Conservation (phyloP, 2,329 filamentous ascomycete genomes). For the Teratosphaeria epicoccoides region DNA sequence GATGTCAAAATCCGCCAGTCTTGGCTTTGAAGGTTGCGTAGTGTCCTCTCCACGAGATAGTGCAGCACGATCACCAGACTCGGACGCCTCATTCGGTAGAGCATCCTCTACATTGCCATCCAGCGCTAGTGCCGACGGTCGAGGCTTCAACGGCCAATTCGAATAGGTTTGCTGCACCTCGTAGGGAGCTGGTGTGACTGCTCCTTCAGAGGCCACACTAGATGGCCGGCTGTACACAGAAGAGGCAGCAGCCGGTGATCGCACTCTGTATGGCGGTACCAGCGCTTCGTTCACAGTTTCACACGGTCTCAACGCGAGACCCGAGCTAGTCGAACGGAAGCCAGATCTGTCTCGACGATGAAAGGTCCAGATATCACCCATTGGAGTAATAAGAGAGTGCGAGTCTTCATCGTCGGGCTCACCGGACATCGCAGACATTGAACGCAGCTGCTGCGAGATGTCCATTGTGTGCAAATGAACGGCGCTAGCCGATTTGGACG, state of each 20-base stretch:
- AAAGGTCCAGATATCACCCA: slow-evolving; percentile 10
- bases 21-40: neutral
- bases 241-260: slow-evolving; percentile 15
- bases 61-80: neutral
- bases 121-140: neutral
- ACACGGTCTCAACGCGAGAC: neutral
- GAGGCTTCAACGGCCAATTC: neutral
- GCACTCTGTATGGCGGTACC: neutral
- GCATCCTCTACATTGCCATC: neutral
- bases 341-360: slow-evolving; percentile 9
- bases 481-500: slow-evolving; percentile 2
- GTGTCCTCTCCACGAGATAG: neutral
- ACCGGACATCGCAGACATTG: slow-evolving; percentile 30
- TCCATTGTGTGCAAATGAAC: slow-evolving; percentile 35
- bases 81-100: neutral
- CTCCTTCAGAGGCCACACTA: slow-evolving; percentile 6
- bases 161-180: neutral
- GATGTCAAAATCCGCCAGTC: neutral
- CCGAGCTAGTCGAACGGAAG: slow-evolving; percentile 1
- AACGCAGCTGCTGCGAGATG: slow-evolving; percentile 36
- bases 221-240: slow-evolving; percentile 31
- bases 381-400: neutral
- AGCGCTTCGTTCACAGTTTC: neutral
- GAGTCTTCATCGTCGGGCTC: slow-evolving; percentile 6
- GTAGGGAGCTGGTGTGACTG: neutral